Conservation (phyloP, 257 asterid species). For the Marsdenia floribunda region DNA sequence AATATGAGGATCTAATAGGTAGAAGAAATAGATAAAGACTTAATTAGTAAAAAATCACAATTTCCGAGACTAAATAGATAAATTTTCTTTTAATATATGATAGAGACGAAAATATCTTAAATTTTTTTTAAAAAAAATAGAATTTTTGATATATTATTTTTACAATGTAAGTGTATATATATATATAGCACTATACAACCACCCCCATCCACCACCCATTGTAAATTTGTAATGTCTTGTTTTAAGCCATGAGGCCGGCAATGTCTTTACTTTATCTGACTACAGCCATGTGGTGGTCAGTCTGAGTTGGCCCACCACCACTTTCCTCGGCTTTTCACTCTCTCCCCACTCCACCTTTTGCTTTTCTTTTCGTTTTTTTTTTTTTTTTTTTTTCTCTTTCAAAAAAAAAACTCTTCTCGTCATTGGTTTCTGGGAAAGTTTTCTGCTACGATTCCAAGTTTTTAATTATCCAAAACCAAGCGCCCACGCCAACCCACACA, state of each 20-base stretch:
- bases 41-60: too few relatives aligned
- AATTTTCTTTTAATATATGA: too few relatives aligned
- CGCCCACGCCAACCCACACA: conserved; percentile 14
- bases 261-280: conserved; percentile 50
- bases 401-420: too few relatives aligned
- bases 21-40: too few relatives aligned
- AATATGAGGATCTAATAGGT: too few relatives aligned
- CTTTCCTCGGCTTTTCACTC: conserved; percentile 39
- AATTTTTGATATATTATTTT: too few relatives aligned
- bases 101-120: too few relatives aligned
- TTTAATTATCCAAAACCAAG: neutral
- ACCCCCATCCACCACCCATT: neutral
- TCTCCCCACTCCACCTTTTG: conserved; percentile 25
- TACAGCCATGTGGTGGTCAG: conserved; percentile 63
- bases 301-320: conserved; percentile 28
- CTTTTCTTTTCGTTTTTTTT: conserved; percentile 9
- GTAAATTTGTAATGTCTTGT: neutral
- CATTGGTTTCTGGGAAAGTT: conserved; percentile 44
- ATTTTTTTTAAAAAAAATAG: too few relatives aligned
- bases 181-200: neutral
- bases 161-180: too few relatives aligned
- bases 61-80: too few relatives aligned
- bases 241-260: conserved; percentile 20
- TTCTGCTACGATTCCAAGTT: neutral
- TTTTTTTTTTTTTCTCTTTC: conserved; percentile 3